phyloP scores from a whole-genome alignment of 163 green algal genomes.

The Picocystis sp. region DNA sequence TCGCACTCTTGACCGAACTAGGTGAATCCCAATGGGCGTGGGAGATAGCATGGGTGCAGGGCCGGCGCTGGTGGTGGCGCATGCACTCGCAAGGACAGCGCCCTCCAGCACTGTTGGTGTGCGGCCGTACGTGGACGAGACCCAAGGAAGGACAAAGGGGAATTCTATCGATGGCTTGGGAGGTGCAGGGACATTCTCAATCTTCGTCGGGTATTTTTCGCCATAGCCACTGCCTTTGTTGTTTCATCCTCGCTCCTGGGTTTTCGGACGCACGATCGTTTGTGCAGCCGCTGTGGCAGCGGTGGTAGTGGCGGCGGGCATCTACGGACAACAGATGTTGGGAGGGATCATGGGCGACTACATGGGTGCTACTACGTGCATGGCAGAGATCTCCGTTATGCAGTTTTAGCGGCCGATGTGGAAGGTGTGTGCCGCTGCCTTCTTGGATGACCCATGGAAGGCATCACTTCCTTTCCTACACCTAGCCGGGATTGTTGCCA shows the following conservation, averaged over 20 bases:
- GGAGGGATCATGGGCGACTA: slow-evolving; percentile 33
- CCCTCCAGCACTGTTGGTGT: slow-evolving; percentile 14
- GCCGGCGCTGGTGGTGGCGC: slow-evolving; percentile 20
- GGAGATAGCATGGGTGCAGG: background rate
- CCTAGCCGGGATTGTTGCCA: no score
- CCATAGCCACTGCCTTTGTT: slow-evolving; percentile 10
- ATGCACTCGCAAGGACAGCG: slow-evolving; percentile 20
- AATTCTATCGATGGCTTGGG: slow-evolving; percentile 39
- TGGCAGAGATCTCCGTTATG: slow-evolving; percentile 23
- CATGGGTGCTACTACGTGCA: slow-evolving; percentile 30
- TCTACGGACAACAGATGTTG: slow-evolving; percentile 22
- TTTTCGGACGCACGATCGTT: background rate
- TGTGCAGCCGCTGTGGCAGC: slow-evolving; percentile 5
- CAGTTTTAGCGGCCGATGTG: slow-evolving; percentile 9
- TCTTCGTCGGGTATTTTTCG: slow-evolving; percentile 16
- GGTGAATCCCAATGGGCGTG: background rate
- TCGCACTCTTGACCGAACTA: slow-evolving; percentile 14
- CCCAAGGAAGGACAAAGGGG: slow-evolving; percentile 30
- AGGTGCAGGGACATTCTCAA: slow-evolving; percentile 28
- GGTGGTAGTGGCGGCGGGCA: slow-evolving; percentile 2
- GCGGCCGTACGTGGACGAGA: slow-evolving; percentile 26
- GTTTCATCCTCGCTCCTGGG: slow-evolving; percentile 15
- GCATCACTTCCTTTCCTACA: no score
- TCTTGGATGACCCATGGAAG: no score
- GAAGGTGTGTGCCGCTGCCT: no score